These are phyloP conservation scores for Colletotrichum karsti DNA, from an alignment of 2,329 filamentous ascomycete species.

Conservation along the genomic window DNA sequence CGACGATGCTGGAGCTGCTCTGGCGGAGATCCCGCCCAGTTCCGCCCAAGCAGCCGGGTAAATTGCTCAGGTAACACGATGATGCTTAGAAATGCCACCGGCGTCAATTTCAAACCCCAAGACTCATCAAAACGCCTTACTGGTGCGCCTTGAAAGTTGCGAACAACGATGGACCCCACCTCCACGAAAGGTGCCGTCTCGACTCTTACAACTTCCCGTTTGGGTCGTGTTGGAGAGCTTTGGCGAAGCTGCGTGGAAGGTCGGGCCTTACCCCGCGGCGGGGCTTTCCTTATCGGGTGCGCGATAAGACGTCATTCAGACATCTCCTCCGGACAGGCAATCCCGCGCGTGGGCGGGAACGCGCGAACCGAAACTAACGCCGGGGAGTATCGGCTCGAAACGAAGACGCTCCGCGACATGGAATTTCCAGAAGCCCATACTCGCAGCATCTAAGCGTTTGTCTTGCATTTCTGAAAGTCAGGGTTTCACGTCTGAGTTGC, in stretches of 20 bases:
- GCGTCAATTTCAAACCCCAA: not conserved
- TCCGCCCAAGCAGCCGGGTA: not conserved
- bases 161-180: not conserved
- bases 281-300: not conserved
- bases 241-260: not conserved
- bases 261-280: slow-evolving; percentile 23
- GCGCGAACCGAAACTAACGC: not conserved
- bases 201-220: slow-evolving; percentile 11
- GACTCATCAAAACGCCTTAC: not conserved
- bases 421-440: not conserved
- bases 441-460: not conserved
- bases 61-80: not conserved
- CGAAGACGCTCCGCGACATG: not conserved
- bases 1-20: not conserved
- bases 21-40: not conserved
- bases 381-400: not conserved
- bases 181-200: not conserved
- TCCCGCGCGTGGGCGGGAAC: not conserved
- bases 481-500: not conserved
- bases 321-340: not conserved
- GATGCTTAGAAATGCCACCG: not conserved
- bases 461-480: not conserved
- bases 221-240: not conserved
- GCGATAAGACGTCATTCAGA: slow-evolving; percentile 24
- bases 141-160: not conserved